These are phyloP conservation scores for Phaffomyces opuntiae DNA, from an alignment of 805 yeast species.

Conservation along the genomic window DNA sequence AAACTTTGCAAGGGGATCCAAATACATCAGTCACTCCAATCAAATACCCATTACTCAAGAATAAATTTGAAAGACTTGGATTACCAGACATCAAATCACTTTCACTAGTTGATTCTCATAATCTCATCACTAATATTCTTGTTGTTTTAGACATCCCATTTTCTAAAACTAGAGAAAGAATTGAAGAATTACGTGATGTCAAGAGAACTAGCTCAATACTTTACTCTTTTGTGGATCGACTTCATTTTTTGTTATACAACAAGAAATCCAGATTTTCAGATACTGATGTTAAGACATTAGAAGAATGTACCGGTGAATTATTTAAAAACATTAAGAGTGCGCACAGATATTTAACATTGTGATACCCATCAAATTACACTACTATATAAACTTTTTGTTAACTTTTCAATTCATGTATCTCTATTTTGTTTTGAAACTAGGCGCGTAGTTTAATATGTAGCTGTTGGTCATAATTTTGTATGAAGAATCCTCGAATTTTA, in stretches of 20 bases:
- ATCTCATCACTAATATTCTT: constrained; percentile 28
- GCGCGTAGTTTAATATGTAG: too few species aligned
- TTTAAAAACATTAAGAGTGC: constrained; percentile 21
- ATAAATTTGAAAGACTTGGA: constrained; percentile 17
- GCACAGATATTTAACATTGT: constrained; percentile 6
- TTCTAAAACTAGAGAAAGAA: constrained; percentile 19
- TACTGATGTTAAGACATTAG: constrained; percentile 19
- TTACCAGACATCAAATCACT: constrained; percentile 25
- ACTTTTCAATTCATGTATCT: too few species aligned
- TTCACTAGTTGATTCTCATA: constrained; percentile 26
- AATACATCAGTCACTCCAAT: constrained; percentile 19
- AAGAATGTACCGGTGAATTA: constrained; percentile 24
- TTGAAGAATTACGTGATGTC: constrained; percentile 22
- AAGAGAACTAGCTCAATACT: constrained; percentile 24
- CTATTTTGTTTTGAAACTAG: too few species aligned
- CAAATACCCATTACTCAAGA: constrained; percentile 22
- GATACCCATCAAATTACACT: too few species aligned
- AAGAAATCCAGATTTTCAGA: constrained; percentile 23
- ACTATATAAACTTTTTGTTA: too few species aligned
- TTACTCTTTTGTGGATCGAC: constrained; percentile 25
- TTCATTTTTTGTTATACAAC: constrained; percentile 25
- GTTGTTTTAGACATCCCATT: constrained; percentile 27
- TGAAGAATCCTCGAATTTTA: too few species aligned
- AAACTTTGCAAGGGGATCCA: constrained; percentile 18
- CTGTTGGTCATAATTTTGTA: too few species aligned